Conservation (phyloP, 768 basidiomycete genomes). For the Lactarius hengduanensis region DNA sequence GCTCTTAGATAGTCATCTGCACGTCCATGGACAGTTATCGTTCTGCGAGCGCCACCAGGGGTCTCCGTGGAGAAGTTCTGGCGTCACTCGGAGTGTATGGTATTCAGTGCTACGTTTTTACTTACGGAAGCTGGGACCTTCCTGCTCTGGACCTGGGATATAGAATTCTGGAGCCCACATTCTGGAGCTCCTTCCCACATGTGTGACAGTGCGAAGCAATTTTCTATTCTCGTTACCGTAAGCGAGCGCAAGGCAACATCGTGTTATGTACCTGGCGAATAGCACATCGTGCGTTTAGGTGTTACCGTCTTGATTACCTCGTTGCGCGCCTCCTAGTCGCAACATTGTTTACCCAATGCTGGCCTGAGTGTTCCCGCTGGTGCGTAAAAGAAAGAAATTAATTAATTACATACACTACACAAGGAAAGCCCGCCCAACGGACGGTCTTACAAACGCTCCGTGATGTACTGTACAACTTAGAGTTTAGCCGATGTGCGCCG, state of each 20-base stretch:
- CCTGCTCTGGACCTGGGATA: not conserved
- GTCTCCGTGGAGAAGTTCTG: not conserved
- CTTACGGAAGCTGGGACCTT: slow-evolving; percentile 15
- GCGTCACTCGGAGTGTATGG: slow-evolving; percentile 9
- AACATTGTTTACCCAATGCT: not conserved
- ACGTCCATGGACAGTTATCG: slow-evolving; percentile 21
- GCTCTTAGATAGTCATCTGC: slow-evolving; percentile 14
- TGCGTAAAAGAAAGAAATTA: not conserved
- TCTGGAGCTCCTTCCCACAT: slow-evolving; percentile 11
- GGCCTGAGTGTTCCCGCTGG: not conserved
- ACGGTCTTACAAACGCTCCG: slow-evolving; percentile 4
- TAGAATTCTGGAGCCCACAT: not conserved
- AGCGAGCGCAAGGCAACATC: slow-evolving; percentile 23
- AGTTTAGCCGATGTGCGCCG: slow-evolving; percentile 13
- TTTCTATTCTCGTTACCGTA: not conserved
- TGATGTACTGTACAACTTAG: not conserved
- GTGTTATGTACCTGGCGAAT: slow-evolving; percentile 14
- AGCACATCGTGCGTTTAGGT: too few relatives aligned
- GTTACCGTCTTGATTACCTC: slow-evolving; percentile 9
- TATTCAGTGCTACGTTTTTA: slow-evolving; percentile 5
- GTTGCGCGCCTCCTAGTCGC: slow-evolving; percentile 9
- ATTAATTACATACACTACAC: not conserved
- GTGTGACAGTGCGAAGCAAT: slow-evolving; percentile 14
- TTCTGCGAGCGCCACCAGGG: slow-evolving; percentile 12
- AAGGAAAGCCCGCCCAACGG: not conserved